phyloP scores from a whole-genome alignment of 2,329 filamentous ascomycete species.

The Aureobasidium sp. region DNA sequence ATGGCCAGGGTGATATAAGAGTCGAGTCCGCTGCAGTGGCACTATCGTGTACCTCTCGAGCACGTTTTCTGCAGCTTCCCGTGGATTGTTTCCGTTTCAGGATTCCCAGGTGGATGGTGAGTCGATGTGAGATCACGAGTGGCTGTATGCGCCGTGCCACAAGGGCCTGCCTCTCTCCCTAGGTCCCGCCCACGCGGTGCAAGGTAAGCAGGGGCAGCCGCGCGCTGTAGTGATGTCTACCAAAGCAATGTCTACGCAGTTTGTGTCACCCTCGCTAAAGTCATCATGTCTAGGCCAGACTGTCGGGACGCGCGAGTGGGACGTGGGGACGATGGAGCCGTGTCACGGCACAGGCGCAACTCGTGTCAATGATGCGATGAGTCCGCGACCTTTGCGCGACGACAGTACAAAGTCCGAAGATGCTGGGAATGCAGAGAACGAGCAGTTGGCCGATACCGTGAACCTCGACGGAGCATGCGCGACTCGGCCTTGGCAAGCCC shows the following conservation, averaged over 20 bases:
- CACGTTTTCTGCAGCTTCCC: constrained; percentile 16
- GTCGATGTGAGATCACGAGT: constrained; percentile 10
- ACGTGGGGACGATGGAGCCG: neutral
- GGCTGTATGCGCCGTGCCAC: constrained; percentile 13
- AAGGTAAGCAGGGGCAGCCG: constrained; percentile 12
- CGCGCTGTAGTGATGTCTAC: neutral
- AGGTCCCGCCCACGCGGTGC: constrained; percentile 12
- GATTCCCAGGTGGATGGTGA: constrained; percentile 8
- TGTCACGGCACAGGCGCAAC: neutral
- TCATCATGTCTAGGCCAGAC: constrained; percentile 10
- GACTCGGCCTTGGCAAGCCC: constrained; percentile 4
- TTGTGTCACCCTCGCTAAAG: constrained; percentile 10
- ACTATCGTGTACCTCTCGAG: neutral
- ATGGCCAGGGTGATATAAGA: constrained; percentile 5
- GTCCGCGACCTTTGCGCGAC: constrained; percentile 6
- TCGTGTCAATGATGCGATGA: neutral
- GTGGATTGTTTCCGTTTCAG: constrained; percentile 12
- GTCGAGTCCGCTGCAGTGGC: neutral
- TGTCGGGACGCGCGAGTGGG: constrained; percentile 10
- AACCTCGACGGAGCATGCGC: neutral
- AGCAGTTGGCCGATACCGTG: neutral
- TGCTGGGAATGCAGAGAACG: neutral
- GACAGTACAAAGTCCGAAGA: neutral
- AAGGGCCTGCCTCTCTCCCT: neutral
- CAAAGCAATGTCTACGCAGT: constrained; percentile 7